phyloP scores from a whole-genome alignment of 1,139 yeast genomes.

The Hansenula lynferdii region DNA sequence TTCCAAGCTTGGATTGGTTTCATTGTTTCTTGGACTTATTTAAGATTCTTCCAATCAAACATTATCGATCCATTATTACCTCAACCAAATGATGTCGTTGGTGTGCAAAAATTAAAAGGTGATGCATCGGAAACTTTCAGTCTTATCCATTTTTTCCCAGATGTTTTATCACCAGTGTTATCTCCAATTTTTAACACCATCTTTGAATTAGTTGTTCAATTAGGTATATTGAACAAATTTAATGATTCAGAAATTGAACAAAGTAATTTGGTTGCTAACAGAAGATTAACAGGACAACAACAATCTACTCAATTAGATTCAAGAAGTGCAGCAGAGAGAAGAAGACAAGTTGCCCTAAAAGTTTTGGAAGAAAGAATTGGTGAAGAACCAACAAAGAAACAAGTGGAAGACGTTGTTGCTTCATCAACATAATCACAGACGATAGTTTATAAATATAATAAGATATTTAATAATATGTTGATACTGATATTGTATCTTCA shows the following conservation, averaged over 20 bases:
- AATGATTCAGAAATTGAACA: conserved; percentile 68
- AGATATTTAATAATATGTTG: too few relatives aligned
- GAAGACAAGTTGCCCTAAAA: conserved; percentile 81
- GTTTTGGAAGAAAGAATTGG: conserved; percentile 72
- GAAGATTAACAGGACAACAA: conserved; percentile 41
- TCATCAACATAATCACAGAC: not conserved
- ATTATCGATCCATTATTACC: conserved; percentile 30
- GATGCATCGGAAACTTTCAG: conserved; percentile 92
- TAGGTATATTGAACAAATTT: conserved; percentile 61
- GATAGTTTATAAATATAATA: too few relatives aligned
- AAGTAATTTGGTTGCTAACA: conserved; percentile 60
- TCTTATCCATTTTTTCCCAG: conserved; percentile 78
- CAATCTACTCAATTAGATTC: conserved; percentile 30
- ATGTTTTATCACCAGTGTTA: conserved; percentile 46
- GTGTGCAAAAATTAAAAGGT: conserved; percentile 46
- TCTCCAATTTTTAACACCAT: conserved; percentile 47
- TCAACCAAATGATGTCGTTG: conserved; percentile 24
- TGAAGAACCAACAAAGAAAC: conserved; percentile 13
- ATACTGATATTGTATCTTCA: too few relatives aligned
- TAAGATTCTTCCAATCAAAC: conserved; percentile 66
- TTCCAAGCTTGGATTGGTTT: conserved; percentile 70
- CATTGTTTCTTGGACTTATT: conserved; percentile 63
- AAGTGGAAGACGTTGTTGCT: not conserved
- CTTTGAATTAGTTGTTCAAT: conserved; percentile 49
- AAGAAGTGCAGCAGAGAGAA: conserved; percentile 71